Percentiles rank a stretch among this genome's conserved stretches.
Conservation (phyloP, 1,139 yeast species). For the Pichia norvegensis region DNA sequence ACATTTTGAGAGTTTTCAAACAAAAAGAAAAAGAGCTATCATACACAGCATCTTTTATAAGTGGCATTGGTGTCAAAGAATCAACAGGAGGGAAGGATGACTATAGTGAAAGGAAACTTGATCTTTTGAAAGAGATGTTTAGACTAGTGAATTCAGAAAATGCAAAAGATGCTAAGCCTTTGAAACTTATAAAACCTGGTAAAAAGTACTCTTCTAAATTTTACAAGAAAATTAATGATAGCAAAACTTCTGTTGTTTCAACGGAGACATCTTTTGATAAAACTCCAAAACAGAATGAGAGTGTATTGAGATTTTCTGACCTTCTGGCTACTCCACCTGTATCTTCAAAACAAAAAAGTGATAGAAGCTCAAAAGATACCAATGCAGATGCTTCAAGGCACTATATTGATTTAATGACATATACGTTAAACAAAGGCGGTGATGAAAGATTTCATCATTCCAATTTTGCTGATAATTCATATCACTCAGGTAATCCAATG, state of each 20-base stretch:
- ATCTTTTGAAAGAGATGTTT: conserved; percentile 23
- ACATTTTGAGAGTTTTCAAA: conserved; percentile 28
- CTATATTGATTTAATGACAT: not conserved
- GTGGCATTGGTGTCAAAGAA: conserved; percentile 18
- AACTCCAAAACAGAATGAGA: not conserved
- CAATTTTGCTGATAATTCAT: not conserved
- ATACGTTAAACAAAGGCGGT: not conserved
- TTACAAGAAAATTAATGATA: conserved; percentile 9
- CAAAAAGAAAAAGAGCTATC: conserved; percentile 18
- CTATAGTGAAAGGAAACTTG: conserved; percentile 18
- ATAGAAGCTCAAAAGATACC: not conserved
- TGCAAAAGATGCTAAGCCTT: not conserved
- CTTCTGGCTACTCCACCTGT: not conserved
- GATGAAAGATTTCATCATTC: not conserved
- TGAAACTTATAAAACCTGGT: conserved; percentile 25
- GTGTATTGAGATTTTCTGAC: not conserved
- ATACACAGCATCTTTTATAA: conserved; percentile 18
- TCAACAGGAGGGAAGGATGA: conserved; percentile 14
- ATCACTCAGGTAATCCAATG: not conserved
- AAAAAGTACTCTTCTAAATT: conserved; percentile 24
- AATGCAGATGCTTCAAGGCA: not conserved
- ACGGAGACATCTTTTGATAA: not conserved
- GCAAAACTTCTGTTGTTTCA: not conserved
- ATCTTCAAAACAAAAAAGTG: not conserved
- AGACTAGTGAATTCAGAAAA: conserved; percentile 14